phyloP scores from a whole-genome alignment of 108 stramenopile genomes.

The Stephanodiscus triporus region DNA sequence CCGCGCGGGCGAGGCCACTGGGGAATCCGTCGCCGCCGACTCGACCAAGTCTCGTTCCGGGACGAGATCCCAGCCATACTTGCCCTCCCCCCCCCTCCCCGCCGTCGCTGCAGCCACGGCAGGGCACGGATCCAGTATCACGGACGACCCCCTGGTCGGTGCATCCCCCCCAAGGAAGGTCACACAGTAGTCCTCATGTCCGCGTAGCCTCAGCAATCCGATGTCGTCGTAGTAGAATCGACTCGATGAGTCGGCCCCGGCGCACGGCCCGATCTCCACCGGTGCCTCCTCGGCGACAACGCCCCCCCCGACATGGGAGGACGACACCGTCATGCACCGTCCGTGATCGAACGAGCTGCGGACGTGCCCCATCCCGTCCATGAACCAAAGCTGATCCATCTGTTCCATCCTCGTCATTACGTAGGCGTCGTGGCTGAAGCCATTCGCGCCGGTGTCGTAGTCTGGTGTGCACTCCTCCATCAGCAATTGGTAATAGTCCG shows the following conservation, averaged over 20 bases:
- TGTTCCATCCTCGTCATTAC: constrained; percentile 33
- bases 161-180: constrained; percentile 32
- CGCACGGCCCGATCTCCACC: constrained; percentile 44
- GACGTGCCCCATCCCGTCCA: constrained; percentile 39
- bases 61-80: constrained; percentile 47
- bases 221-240: constrained; percentile 25
- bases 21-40: neutral
- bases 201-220: constrained; percentile 25
- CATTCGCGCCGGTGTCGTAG: neutral
- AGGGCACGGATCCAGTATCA: constrained; percentile 25
- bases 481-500: constrained; percentile 43
- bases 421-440: neutral
- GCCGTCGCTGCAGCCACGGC: neutral
- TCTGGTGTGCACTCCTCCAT: constrained; percentile 31
- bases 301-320: constrained; percentile 3
- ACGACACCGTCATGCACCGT: constrained; percentile 40
- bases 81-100: constrained; percentile 15
- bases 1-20: neutral
- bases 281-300: constrained; percentile 16
- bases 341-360: constrained; percentile 32
- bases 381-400: constrained; percentile 51
- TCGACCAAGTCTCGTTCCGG: constrained; percentile 18
- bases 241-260: constrained; percentile 15
- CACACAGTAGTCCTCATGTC: constrained; percentile 31
- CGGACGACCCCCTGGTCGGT: constrained; percentile 29